Evolutionary conservation across 2,329 filamentous ascomycete genomes (phyloP), one percentile per base, ranked within the genome.

Genomic region (Stemphylium vesicarium): DNA sequence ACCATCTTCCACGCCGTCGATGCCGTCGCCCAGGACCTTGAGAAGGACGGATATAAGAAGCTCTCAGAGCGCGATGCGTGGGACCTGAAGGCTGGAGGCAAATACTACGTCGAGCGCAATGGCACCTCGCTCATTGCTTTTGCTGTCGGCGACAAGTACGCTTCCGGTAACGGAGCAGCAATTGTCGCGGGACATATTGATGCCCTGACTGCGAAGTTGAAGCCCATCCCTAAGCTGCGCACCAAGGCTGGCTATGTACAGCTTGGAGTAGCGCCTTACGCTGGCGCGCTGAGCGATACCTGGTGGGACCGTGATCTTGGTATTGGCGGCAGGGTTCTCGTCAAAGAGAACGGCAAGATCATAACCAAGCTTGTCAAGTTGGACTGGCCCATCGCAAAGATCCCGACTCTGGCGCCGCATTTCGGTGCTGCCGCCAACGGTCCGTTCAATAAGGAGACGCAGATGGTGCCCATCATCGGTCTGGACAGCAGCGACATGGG

Each of bases 281-380:
- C 92, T 9, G 94, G 95, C 45, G 92, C 82, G 1, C 79, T 98
- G 58, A 95, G 93, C 72, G 82, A 83, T 59, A 98, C 95, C 1
- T 98, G 95, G 95, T 98, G 93, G 94, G 95, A 98, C 75, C 86
- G 95, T 33, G 95, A 99, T 75, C 83, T 99, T 46, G 88, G 90
- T 62, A 90, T 98, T 66, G 95, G 92, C 61, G 95, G 95, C 35
- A 84, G 92, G 39, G 94, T 98, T 4, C 82, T 98, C 43, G 88
- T 98, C 40, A 90, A 88, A 60, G 88, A 96, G 65, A 73, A 82
- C 4, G 89, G 89, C 63, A 96, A 94, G 82, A 91, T 96, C 32
- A 82, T 84, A 18, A 87, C 85, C 26, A 91, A 88, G 79, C 82
- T 98, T 40, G 93, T 97, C 58, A 96, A 96, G 80, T 82, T 98